Conservation (phyloP, 2,329 filamentous ascomycete genomes). For the Drechslerella coelobrocha region DNA sequence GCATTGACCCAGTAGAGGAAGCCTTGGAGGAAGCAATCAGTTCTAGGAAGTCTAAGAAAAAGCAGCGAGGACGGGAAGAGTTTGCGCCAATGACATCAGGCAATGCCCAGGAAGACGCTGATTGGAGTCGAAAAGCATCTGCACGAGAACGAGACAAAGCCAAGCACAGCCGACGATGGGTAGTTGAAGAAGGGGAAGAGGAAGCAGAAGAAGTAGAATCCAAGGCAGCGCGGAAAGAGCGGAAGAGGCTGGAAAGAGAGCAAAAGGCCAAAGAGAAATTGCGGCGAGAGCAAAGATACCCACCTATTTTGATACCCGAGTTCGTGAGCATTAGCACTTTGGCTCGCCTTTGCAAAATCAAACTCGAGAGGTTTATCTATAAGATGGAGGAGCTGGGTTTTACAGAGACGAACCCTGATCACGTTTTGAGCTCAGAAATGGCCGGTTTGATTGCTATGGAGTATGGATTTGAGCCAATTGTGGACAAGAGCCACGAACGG, state of each 20-base stretch:
- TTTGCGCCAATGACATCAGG: slow-evolving; percentile 25
- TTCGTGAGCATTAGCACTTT: slow-evolving; percentile 89
- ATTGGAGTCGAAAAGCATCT: slow-evolving; percentile 33
- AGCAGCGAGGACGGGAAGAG: slow-evolving; percentile 46
- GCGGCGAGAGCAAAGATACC: slow-evolving; percentile 61
- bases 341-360: slow-evolving; percentile 75
- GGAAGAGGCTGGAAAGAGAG: slow-evolving; percentile 61
- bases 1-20: slow-evolving; percentile 52
- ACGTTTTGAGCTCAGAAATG: slow-evolving; percentile 87
- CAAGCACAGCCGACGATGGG: slow-evolving; percentile 39
- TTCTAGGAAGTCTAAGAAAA: slow-evolving; percentile 40
- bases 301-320: slow-evolving; percentile 79
- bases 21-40: slow-evolving; percentile 49
- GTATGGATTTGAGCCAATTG: slow-evolving; percentile 86
- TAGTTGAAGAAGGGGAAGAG: slow-evolving; percentile 54
- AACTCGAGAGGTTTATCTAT: slow-evolving; percentile 72
- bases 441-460: slow-evolving; percentile 89
- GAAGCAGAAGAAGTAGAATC: slow-evolving; percentile 56
- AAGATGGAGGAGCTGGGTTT: slow-evolving; percentile 88
- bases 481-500: slow-evolving; percentile 69
- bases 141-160: slow-evolving; percentile 39
- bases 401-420: slow-evolving; percentile 79
- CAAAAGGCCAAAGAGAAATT: slow-evolving; percentile 57
- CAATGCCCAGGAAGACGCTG: slow-evolving; percentile 18
- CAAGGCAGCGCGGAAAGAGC: slow-evolving; percentile 57